Evolutionary conservation across 495 filamentous ascomycete genomes (phyloP), one percentile per base, ranked within the genome.

Genomic region (Entonaema liquescens): DNA sequence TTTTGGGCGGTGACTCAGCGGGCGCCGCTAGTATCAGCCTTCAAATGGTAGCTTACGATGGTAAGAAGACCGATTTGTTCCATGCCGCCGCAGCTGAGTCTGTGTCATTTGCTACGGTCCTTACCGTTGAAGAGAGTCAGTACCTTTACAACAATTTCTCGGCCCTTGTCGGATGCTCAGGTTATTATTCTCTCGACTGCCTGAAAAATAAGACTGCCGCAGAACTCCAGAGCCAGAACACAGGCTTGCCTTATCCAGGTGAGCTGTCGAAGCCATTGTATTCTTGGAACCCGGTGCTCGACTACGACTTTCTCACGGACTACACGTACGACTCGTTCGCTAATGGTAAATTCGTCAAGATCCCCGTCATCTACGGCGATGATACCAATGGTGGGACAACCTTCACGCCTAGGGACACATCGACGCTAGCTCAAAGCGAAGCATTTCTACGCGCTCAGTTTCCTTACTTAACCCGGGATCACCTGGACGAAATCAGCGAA

Each of bases 331-430:
- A 75, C 13, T 79, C 88, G 35, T 90, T 89, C 71, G 77, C 80
- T 2, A 53, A 83, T 33, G 89, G 89, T 5, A 80, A 82, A 26
- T 93, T 91, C 78, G 80, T 90, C 77, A 88, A 86, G 66, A 84
- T 93, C 6, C 91, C 92, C 3, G 83, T 87, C 11, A 90, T 94
- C 26, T 89, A 87, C 66, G 91, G 91, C 61, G 88, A 91, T 65
- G 86, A 85, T 73, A 90, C 90, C 35, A 89, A 94, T 74, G 91
- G 91, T 78, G 91, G 91, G 49, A 88, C 87, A 0, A 80, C 82
- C 3, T 93, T 93, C 73, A 85, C 86, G 0, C 89, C 91, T 0
- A 71, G 65, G 21, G 77, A 69, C 47, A 82, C 83, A n/a, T 76
- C 79, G 15, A 85, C 78, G 31, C 66, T 85, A 15, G 78, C 70